Conservation (phyloP, 208 protist genomes). For the Endotrypanum monterogeii region DNA sequence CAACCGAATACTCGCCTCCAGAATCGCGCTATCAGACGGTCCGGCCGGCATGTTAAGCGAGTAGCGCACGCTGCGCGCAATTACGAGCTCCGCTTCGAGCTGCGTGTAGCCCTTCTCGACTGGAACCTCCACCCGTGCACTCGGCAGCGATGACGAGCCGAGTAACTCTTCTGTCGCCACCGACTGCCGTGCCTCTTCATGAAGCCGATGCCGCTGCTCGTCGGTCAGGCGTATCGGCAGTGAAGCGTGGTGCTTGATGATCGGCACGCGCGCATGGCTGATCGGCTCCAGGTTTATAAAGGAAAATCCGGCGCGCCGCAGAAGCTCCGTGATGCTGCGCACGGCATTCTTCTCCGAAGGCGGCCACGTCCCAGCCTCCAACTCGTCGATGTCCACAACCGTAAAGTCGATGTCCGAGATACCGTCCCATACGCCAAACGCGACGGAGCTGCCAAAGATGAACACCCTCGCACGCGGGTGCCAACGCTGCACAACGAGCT, state of each 20-base stretch:
- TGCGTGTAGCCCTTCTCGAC: slow-evolving; percentile 7
- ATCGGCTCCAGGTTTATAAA: slow-evolving; percentile 87
- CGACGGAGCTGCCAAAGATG: slow-evolving; percentile 86
- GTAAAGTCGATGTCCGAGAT: slow-evolving; percentile 91
- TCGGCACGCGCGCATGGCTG: slow-evolving; percentile 84
- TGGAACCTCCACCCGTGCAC: not conserved
- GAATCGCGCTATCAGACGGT: slow-evolving; percentile 59
- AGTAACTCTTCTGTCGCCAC: not conserved
- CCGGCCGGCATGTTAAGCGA: slow-evolving; percentile 51
- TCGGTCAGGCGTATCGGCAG: slow-evolving; percentile 54
- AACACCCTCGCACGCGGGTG: slow-evolving; percentile 72
- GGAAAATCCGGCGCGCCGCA: slow-evolving; percentile 83
- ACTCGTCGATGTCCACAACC: slow-evolving; percentile 75
- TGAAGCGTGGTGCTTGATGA: slow-evolving; percentile 91
- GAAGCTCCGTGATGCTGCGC: slow-evolving; percentile 81
- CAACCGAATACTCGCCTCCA: slow-evolving; percentile 74
- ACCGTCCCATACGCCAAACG: slow-evolving; percentile 87
- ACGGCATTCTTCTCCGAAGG: slow-evolving; percentile 83
- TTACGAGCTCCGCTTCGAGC: slow-evolving; percentile 70
- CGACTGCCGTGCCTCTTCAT: slow-evolving; percentile 10
- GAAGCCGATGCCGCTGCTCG: slow-evolving; percentile 20
- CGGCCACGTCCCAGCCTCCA: slow-evolving; percentile 72
- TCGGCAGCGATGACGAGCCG: not conserved
- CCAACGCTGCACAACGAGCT: slow-evolving; percentile 80
- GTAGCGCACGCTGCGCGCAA: slow-evolving; percentile 76